Percentiles rank a stretch among this genome's conserved stretches.
These are phyloP conservation scores for Dendrocalamus sinicus DNA, from an alignment of 176 grass and related monocot genomes.

Conservation along the genomic window DNA sequence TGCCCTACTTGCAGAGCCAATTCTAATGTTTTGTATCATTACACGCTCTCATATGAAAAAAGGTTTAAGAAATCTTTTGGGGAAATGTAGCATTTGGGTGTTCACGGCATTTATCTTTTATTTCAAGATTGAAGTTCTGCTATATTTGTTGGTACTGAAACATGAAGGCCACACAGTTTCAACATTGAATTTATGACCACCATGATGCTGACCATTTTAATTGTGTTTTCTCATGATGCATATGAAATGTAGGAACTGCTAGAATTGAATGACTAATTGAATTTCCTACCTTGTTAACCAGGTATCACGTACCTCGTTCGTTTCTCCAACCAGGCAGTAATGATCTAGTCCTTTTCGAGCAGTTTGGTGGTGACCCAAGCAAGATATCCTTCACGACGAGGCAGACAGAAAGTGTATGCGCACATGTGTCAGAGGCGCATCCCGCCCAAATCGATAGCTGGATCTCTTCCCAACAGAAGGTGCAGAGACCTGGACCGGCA, in stretches of 20 bases:
- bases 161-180: neutral
- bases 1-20: neutral
- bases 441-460: conserved; percentile 71
- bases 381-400: conserved; percentile 77
- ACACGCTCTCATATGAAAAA: neutral
- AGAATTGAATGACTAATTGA: conserved; percentile 11
- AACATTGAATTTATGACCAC: neutral
- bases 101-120: conserved; percentile 12
- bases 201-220: neutral
- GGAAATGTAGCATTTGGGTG: conserved; percentile 10
- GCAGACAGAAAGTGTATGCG: conserved; percentile 66
- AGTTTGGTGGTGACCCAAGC: conserved; percentile 85
- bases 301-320: conserved; percentile 86
- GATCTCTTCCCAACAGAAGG: conserved; percentile 49
- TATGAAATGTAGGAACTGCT: neutral
- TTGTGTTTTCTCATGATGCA: conserved; percentile 3
- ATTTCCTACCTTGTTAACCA: conserved; percentile 52
- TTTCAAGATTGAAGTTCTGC: neutral
- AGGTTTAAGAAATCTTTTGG: neutral
- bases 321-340: conserved; percentile 82
- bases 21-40: neutral
- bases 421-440: conserved; percentile 80
- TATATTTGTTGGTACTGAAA: neutral
- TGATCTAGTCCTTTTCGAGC: conserved; percentile 87
- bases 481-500: conserved; percentile 55